phyloP scores from a whole-genome alignment of 1,139 yeast species.

The Meyerozyma smithsonii region DNA sequence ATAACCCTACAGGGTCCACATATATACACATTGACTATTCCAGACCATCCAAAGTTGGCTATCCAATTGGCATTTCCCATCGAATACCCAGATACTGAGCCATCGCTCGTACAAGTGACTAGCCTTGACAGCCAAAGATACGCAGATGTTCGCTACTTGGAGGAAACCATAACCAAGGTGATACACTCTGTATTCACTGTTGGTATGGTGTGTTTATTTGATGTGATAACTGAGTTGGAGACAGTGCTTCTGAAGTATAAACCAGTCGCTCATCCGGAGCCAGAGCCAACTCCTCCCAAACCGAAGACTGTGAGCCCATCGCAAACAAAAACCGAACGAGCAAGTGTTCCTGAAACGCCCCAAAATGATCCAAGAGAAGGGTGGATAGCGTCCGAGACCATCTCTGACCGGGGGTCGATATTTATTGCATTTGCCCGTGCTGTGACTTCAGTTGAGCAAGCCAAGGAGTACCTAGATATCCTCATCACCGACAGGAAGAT shows the following conservation, averaged over 20 bases:
- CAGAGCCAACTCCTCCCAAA: slow-evolving; percentile 1
- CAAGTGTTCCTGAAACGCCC: not conserved
- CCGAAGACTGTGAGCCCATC: not conserved
- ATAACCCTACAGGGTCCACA: slow-evolving; percentile 27
- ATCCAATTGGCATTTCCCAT: slow-evolving; percentile 67
- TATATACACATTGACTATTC: slow-evolving; percentile 52
- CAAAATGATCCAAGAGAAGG: slow-evolving; percentile 47
- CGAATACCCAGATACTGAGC: slow-evolving; percentile 62
- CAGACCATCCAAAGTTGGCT: slow-evolving; percentile 54
- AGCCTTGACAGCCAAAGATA: slow-evolving; percentile 27
- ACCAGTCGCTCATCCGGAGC: not conserved
- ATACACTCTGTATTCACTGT: slow-evolving; percentile 44
- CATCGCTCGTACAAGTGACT: slow-evolving; percentile 50
- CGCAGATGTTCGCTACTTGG: slow-evolving; percentile 42
- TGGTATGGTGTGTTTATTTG: slow-evolving; percentile 78
- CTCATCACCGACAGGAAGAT: slow-evolving; percentile 65
- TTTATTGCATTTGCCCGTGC: slow-evolving; percentile 72
- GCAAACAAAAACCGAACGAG: not conserved
- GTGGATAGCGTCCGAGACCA: slow-evolving; percentile 76
- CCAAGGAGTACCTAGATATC: slow-evolving; percentile 43
- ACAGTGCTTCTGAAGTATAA: slow-evolving; percentile 39
- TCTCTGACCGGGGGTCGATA: slow-evolving; percentile 78
- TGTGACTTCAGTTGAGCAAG: slow-evolving; percentile 63
- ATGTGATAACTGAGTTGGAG: slow-evolving; percentile 63
- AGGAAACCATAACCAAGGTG: slow-evolving; percentile 41